Evolutionary conservation across 2,329 filamentous ascomycete species (phyloP).

Genomic region (Fusarium euwallaceae): DNA sequence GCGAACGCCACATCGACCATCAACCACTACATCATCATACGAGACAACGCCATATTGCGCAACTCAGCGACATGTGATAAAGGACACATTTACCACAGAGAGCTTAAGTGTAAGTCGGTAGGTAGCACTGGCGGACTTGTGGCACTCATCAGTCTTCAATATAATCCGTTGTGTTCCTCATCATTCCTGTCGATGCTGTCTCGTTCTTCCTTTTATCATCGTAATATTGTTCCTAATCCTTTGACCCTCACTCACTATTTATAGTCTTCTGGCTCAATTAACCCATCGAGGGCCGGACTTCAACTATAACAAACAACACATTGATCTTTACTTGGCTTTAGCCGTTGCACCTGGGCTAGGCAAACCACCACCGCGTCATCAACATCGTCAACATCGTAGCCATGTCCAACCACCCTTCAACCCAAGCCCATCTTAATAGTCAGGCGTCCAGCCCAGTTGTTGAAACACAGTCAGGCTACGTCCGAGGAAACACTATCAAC

Average conservation of each 20-base stretch:
- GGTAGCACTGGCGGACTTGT: background rate
- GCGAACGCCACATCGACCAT: background rate
- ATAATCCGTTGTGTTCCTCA: background rate
- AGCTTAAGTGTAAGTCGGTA: background rate
- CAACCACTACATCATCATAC: background rate
- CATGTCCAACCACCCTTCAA: background rate
- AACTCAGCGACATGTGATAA: background rate
- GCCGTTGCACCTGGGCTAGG: background rate
- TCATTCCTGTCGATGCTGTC: background rate
- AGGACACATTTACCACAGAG: background rate
- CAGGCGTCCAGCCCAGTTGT: background rate
- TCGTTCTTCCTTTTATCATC: background rate
- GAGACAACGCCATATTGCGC: background rate
- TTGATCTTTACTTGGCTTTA: too few species aligned
- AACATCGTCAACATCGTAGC: background rate
- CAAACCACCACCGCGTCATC: background rate
- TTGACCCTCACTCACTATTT: background rate
- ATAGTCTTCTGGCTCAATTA: too few species aligned
- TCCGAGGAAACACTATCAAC: background rate
- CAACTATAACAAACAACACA: too few species aligned
- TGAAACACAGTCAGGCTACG: background rate
- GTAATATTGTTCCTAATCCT: background rate
- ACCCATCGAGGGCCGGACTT: too few species aligned
- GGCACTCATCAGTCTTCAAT: background rate
- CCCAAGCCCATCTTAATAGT: background rate